Base-by-base conservation (phyloP, 306 rosid genomes). In the Parietaria judaica region DNA sequence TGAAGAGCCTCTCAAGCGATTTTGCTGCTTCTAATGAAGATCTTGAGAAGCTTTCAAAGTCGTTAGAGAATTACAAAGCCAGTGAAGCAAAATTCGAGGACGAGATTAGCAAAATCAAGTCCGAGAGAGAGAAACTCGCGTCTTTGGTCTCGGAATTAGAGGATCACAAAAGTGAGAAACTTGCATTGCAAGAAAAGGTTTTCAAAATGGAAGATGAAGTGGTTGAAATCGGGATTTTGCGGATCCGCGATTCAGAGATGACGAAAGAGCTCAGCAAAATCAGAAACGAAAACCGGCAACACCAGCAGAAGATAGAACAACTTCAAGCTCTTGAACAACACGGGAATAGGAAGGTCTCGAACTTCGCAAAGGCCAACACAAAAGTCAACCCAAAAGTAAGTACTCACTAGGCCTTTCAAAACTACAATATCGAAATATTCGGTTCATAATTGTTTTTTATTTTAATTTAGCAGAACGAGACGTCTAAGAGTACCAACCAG, bases 331-430 rank as follows among this genome's bases (percentile, higher is more conserved):
- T 63, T 8, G 45, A 73, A 56, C 66, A 69, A 41, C 45, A 5
- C 10, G 36, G 68, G 67, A 62, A 55, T 64, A 56, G 54, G 8
- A 76, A 72, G 72, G 31, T n/a, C 75, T 44, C 66, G 41, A 67
- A 63, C 50, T 36, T 62, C 34, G 56, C 76, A 31, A 80, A 72
- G 64, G 69, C 54, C 66, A 50, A 64, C 52, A 8, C 68, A 65
- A 80, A 62, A 74, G 71, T 56, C 15, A 71, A 41, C 70, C 60
- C 72, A 36, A 87, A 79, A 70, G 97, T 83, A 52, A 47, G 89
- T 74, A 16, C 57, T 11, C 65, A 62, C 69, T 76, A 45, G 66
- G 54, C 59, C 45, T 41, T 62, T 76, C 51, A 36, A 67, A 59
- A 67, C 64, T 50, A 60, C 51, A 50, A 14, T 38, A 73, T 57